Percentiles rank a stretch among this genome's conserved stretches.
Evolutionary conservation across 2,329 filamentous ascomycete species (phyloP).

Genomic region (Fusarium nurragi): DNA sequence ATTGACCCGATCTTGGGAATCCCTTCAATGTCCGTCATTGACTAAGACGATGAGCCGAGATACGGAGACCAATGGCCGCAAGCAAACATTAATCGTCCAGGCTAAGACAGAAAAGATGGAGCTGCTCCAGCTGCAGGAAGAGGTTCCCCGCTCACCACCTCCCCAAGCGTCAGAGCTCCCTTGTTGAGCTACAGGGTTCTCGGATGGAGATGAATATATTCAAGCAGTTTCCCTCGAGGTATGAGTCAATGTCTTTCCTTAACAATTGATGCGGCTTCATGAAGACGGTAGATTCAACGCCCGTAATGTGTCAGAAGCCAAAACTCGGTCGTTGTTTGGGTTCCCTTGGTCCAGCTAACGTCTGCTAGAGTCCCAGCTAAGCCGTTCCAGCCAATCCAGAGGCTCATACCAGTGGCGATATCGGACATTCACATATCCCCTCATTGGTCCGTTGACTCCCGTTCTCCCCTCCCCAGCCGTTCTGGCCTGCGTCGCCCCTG

Average conservation of each 20-base stretch:
- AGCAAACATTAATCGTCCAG: not conserved
- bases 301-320: not conserved
- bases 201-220: not conserved
- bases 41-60: not conserved
- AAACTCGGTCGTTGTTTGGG: slow-evolving; percentile 10
- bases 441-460: slow-evolving; percentile 26
- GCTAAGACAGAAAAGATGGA: slow-evolving; percentile 8
- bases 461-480: slow-evolving; percentile 7
- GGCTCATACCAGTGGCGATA: slow-evolving; percentile 39
- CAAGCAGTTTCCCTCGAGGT: not conserved
- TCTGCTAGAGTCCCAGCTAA: not conserved
- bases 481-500: slow-evolving; percentile 28
- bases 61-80: slow-evolving; percentile 1
- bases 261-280: not conserved
- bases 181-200: not conserved
- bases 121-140: slow-evolving; percentile 16
- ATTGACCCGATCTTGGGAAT: too few relatives aligned
- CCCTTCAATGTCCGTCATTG: too few relatives aligned
- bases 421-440: slow-evolving; percentile 29
- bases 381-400: slow-evolving; percentile 31
- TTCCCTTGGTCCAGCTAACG: slow-evolving; percentile 25
- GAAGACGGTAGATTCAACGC: not conserved
- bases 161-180: slow-evolving; percentile 1
- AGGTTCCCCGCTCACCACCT: slow-evolving; percentile 16
- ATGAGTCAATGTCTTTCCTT: slow-evolving; percentile 11